phyloP scores from a whole-genome alignment of 192 early-diverging fungal species.

The Coemansia sp. region DNA sequence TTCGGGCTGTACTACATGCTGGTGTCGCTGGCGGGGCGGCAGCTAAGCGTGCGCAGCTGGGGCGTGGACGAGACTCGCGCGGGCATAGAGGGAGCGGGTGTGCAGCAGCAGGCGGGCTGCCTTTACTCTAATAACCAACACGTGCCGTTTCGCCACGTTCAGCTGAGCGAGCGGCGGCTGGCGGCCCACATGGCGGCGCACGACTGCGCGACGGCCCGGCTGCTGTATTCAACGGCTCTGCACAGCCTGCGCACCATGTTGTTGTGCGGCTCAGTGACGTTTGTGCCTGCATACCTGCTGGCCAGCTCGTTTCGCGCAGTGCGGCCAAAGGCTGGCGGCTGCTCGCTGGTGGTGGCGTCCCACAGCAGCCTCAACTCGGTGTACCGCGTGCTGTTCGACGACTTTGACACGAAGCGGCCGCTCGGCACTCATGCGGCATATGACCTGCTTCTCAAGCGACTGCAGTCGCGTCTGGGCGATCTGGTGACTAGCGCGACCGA shows the following conservation, averaged over 20 bases:
- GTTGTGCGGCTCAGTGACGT: slow-evolving; percentile 9
- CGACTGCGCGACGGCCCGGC: slow-evolving; percentile 19
- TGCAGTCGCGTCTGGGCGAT: slow-evolving; percentile 16
- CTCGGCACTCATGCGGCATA: neutral
- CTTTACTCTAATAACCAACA: no score
- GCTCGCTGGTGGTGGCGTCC: neutral
- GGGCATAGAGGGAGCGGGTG: neutral
- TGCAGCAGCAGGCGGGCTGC: neutral
- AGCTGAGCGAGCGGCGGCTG: slow-evolving; percentile 4
- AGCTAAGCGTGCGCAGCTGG: slow-evolving; percentile 7
- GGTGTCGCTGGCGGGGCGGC: slow-evolving; percentile 3
- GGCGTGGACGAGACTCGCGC: neutral
- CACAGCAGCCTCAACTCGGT: slow-evolving; percentile 6
- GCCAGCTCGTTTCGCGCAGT: slow-evolving; percentile 15
- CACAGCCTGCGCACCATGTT: slow-evolving; percentile 25
- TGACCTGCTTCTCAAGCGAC: slow-evolving; percentile 3
- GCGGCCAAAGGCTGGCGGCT: no score
- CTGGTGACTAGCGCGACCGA: neutral
- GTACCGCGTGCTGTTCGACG: slow-evolving; percentile 10
- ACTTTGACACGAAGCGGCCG: neutral
- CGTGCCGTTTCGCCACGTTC: neutral
- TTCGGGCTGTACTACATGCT: slow-evolving; percentile 18
- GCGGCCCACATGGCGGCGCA: slow-evolving; percentile 7
- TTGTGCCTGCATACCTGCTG: slow-evolving; percentile 15
- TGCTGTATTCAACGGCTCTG: slow-evolving; percentile 14